Evolutionary conservation across 202 grass and related monocot species (phyloP).

Genomic region (Musa balbisiana): DNA sequence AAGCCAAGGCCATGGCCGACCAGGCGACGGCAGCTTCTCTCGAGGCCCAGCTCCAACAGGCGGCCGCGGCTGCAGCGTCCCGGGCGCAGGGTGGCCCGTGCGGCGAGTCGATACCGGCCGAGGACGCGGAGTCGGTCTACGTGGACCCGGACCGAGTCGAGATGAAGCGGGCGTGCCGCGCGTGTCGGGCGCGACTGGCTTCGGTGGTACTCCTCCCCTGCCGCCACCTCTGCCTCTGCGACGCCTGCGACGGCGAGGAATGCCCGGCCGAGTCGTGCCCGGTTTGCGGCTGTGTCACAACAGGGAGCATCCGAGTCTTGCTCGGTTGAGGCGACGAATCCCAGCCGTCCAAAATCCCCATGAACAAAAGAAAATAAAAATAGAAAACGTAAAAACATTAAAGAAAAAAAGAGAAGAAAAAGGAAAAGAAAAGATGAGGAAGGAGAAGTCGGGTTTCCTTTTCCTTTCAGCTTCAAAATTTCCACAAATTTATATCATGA

Average conservation of each 20-base stretch:
- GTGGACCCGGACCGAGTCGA: slow-evolving; percentile 49
- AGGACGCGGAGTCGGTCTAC: slow-evolving; percentile 33
- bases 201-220: slow-evolving; percentile 7
- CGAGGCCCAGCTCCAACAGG: slow-evolving; percentile 81
- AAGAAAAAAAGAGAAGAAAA: not conserved
- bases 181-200: not conserved
- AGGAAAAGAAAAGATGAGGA: not conserved
- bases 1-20: slow-evolving; percentile 61
- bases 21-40: slow-evolving; percentile 57
- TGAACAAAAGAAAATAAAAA: not conserved
- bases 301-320: slow-evolving; percentile 46
- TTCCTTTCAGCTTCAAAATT: no score
- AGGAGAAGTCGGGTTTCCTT: no score
- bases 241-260: not conserved
- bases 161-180: slow-evolving; percentile 16
- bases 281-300: slow-evolving; percentile 36
- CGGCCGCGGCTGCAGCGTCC: slow-evolving; percentile 26
- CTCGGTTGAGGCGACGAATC: slow-evolving; percentile 21
- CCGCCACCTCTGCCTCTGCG: slow-evolving; percentile 7
- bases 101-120: not conserved
- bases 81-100: not conserved
- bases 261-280: not conserved
- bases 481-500: no score
- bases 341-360: not conserved
- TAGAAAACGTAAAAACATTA: not conserved